These are phyloP conservation scores for Phytophthora hybrid DNA, from an alignment of 352 stramenopile species.

Conservation along the genomic window DNA sequence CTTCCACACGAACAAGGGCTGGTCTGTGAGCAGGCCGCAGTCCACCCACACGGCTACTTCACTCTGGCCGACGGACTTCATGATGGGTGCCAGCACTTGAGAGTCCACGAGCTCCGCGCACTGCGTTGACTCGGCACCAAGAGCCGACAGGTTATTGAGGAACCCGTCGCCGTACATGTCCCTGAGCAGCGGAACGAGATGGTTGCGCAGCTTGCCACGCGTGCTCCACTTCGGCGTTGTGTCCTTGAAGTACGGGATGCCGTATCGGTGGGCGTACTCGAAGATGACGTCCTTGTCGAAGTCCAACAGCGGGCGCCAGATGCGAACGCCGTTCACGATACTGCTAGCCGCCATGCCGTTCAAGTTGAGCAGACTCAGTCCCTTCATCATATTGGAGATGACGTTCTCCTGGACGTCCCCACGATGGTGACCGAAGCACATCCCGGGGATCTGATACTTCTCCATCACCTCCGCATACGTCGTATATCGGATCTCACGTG, in stretches of 20 bases:
- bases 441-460: conserved; percentile 78
- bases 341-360: conserved; percentile 93
- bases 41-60: conserved; percentile 79
- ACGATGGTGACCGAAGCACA: conserved; percentile 97
- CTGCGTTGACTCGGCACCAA: conserved; percentile 84
- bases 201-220: conserved; percentile 95
- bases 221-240: conserved; percentile 97
- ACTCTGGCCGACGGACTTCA: conserved; percentile 63
- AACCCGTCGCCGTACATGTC: conserved; percentile 96
- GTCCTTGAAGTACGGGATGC: conserved; percentile 98
- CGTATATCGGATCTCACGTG: conserved; percentile 94
- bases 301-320: conserved; percentile 94
- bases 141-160: conserved; percentile 81
- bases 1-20: conserved; percentile 90
- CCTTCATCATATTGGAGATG: conserved; percentile 98
- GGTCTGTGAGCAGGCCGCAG: conserved; percentile 54
- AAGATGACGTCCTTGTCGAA: conserved; percentile 96
- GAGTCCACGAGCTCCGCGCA: conserved; percentile 74
- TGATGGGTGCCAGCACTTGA: conserved; percentile 66
- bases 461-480: conserved; percentile 91
- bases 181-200: conserved; percentile 93
- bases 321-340: conserved; percentile 75
- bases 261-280: conserved; percentile 95
- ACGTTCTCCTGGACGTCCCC: conserved; percentile 98
- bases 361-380: conserved; percentile 92